A percentile compares a stretch with the other conserved stretches of the same genome.
These are phyloP conservation scores for Leucosporidium yakuticum DNA, from an alignment of 768 basidiomycete species.

Conservation along the genomic window DNA sequence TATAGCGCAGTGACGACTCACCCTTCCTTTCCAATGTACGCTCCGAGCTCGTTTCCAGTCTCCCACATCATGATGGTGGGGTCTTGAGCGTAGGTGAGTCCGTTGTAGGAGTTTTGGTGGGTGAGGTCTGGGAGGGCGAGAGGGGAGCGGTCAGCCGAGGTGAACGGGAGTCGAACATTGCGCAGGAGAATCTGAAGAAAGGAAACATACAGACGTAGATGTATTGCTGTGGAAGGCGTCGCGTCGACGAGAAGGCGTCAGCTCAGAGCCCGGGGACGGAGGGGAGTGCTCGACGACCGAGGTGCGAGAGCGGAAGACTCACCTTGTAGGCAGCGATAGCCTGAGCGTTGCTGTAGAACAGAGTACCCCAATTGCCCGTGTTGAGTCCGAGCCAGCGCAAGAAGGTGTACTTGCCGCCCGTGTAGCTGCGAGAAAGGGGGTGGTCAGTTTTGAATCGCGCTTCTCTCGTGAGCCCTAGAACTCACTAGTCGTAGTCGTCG, in stretches of 20 bases:
- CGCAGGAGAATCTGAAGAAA: too few species aligned
- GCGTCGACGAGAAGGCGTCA: too few species aligned
- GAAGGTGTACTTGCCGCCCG: conserved; percentile 34
- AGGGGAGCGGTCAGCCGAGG: too few species aligned
- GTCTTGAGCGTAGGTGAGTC: conserved; percentile 17
- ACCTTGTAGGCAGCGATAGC: conserved; percentile 9
- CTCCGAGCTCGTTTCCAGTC: conserved; percentile 37
- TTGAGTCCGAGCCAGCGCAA: conserved; percentile 19
- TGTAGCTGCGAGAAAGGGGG: conserved; percentile 2
- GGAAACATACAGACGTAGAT: conserved; percentile 24
- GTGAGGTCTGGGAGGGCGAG: conserved; percentile 3
- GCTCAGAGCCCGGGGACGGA: conserved; percentile 31
- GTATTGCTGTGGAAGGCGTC: conserved; percentile 11
- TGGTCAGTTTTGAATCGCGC: too few species aligned
- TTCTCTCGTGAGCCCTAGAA: too few species aligned
- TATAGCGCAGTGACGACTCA: neutral
- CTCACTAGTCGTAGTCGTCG: conserved; percentile 13
- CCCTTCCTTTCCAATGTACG: conserved; percentile 35
- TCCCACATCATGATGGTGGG: conserved; percentile 38
- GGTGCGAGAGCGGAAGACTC: neutral
- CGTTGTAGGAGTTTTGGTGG: conserved; percentile 33
- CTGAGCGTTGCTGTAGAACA: conserved; percentile 31
- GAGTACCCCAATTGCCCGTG: conserved; percentile 4
- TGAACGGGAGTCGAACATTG: too few species aligned
- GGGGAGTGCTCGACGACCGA: neutral